phyloP scores from a whole-genome alignment of 768 basidiomycete genomes.

The Amanita pallidorosea region DNA sequence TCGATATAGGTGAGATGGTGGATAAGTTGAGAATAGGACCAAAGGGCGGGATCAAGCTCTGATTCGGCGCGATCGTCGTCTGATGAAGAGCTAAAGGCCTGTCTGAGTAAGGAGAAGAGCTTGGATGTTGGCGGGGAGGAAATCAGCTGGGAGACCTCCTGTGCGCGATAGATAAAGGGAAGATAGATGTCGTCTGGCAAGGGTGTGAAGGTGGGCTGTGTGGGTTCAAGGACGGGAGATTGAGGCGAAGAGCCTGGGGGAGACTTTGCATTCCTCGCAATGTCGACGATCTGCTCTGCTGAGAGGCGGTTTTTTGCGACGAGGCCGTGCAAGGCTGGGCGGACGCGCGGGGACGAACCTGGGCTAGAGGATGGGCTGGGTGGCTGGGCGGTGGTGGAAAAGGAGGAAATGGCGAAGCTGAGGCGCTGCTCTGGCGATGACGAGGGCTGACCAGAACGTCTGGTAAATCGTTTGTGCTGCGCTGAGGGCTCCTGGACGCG shows the following conservation, averaged over 20 bases:
- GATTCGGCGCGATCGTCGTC: constrained; percentile 12
- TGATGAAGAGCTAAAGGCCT: constrained; percentile 42
- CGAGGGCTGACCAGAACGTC: constrained; percentile 6
- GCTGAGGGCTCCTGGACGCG: constrained; percentile 28
- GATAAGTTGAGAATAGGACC: constrained; percentile 65
- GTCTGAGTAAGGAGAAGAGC: constrained; percentile 61
- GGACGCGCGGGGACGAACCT: constrained; percentile 32
- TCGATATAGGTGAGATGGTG: constrained; percentile 57
- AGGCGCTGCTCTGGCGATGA: constrained; percentile 16
- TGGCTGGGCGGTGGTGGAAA: constrained; percentile 22
- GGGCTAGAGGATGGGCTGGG: constrained; percentile 17
- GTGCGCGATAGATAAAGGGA: constrained; percentile 77
- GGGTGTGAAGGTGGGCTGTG: constrained; percentile 57
- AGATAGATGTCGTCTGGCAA: constrained; percentile 71
- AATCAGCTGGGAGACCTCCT: constrained; percentile 64
- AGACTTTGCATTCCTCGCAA: constrained; percentile 52
- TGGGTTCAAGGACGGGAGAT: constrained; percentile 6
- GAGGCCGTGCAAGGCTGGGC: constrained; percentile 29
- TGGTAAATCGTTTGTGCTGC: constrained; percentile 8
- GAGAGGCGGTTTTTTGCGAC: constrained; percentile 41
- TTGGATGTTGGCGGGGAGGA: constrained; percentile 54
- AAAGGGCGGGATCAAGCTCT: constrained; percentile 48
- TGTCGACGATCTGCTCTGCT: constrained; percentile 66
- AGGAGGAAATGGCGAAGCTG: constrained; percentile 57
- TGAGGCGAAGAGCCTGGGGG: constrained; percentile 15